Base-by-base conservation (phyloP, 2,329 filamentous ascomycete species). In the Aspergillus transmontanensis region DNA sequence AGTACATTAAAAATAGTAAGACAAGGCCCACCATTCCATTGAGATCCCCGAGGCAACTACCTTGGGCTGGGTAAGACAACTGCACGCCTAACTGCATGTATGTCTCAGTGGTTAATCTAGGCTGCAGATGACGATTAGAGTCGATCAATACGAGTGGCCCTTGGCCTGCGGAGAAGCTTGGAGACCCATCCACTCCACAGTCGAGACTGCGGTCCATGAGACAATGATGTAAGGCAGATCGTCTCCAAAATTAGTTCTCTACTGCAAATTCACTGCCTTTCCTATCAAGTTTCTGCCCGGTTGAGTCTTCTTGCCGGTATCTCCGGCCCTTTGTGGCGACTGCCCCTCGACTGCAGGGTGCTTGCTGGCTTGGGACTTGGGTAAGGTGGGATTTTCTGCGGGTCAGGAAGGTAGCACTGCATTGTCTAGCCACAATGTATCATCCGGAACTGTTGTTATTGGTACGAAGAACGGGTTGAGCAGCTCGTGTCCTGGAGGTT, bases 151-250 rank as follows among this genome's bases (percentile, higher is more conserved):
- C 30, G 53, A 57, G 41, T 30, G 30, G 30, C 30, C 11, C 48
- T 60, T 60, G 59, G 60, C 60, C 48, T 61, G 60, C 54, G 51
- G 51, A 55, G 51, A 55, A 58, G 46, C 34, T 21, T 32, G 45
- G 21, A 30, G 34, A 36, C 34, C 34, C 34, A 36, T 36, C 34
- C 14, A 36, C 30, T 39, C 48, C 36, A 59, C 51, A 26, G 34
- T 26, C 51, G 32, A 55, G 51, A 55, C 51, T 54, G 30, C n/a
- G 51, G 30, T 36, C 51, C 32, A 36, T 59, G 46, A 59, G 57
- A 59, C 58, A 54, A 53, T 59, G 58, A 59, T 41, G 58, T 51
- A 59, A 59, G 58, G 58, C 36, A 26, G 23, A 19, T 46, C n/a
- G 36, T 32, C 41, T n/a, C 23, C 54, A 11, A 57, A 34, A 46